Evolutionary conservation across 1,284 basidiomycete genomes (phyloP), one percentile per base, ranked within the genome.

Genomic region (Coniferiporia sulphurascens): DNA sequence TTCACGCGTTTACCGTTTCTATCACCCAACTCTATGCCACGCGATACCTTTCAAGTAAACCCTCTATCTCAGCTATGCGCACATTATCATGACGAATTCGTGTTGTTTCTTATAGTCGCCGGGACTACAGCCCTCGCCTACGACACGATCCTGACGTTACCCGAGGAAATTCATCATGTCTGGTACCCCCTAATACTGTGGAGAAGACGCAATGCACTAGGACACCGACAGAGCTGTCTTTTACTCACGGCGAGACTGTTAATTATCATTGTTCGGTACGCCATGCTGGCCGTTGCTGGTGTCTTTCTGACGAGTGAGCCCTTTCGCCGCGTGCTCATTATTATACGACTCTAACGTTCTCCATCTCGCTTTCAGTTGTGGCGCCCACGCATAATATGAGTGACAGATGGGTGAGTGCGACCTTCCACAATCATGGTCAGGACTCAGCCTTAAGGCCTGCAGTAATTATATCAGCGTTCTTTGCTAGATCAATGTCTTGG

Each of bases 81-180:
- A 4, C 32, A 27, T 3, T 8, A 27, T 35, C 5, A 4, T n/a
- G n/a, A n/a, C n/a, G 12, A 10, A 48, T 8, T 17, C 4, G n/a
- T 9, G 5, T 13, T 19, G 38, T 1, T 10, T 45, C 13, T 48
- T 19, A n/a, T 10, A 55, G 53, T 55, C 17, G 53, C 45, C 9
- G 53, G 53, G 19, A 34, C 43, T 13, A 55, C 53, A 21, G 53
- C 46, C 41, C 41, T 55, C 32, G 45, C 22, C 2, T 55, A 55
- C 53, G 53, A 55, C 43, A 55, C 53, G 3, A 34, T 55, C 21
- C 32, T 55, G 4, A 45, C 53, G 13, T 19, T 55, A 8, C 43
- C 53, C 8, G 27, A 55, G 15, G 53, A 55, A 34, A 6, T 55
- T 21, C n/a, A 2, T 15, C 46, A 46, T 21, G 53, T 55, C n/a